Base-by-base conservation (phyloP, 2,329 filamentous ascomycete genomes). In the Venturia asperata region DNA sequence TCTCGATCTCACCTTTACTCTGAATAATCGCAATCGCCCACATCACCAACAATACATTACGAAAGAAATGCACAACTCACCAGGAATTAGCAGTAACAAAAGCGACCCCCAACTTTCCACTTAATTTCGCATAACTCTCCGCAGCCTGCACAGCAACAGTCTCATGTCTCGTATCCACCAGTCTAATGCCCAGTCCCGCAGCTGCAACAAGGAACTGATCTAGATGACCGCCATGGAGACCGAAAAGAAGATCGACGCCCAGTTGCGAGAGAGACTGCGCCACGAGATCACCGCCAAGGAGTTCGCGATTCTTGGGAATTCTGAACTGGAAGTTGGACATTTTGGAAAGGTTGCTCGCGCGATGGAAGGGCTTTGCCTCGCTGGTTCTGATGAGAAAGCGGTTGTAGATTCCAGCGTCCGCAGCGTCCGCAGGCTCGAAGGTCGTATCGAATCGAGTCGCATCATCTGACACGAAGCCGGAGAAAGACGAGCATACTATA, bases 61-160 rank as follows among this genome's bases (percentile, higher is more conserved):
- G 30, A 6, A 34, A 6, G 30, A 34, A 34, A 34, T 34, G 3
- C 30, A 34, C 30, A 19, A 64, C 49, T 47, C 67, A 79, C 78
- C 78, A 78, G 67, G 78, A 80, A 62, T 81, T 81, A 0, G 79
- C 78, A 13, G 79, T 81, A 1, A 81, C 75, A 64, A 81, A 81
- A 65, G 76, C 78, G n/a, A 76, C 75, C 11, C 77, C 79, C 11
- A 77, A 74, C 65, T 77, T 78, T 1, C 74, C 74, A n/a, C 72
- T 75, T 56, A 80, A 70, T 67, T 78, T 80, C 1, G 77, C 72
- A 69, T 80, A 80, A 9, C 75, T 76, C 68, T 81, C 78, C 0
- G 79, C 79, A 9, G 79, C 79, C 68, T 81, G 78, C 2, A 81
- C 77, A 15, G 79, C 79, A 17, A 76, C 77, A 0, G 79, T 79